Base-by-base conservation (phyloP, 2,329 filamentous ascomycete species). In the Microdochium trichocladiopsis region DNA sequence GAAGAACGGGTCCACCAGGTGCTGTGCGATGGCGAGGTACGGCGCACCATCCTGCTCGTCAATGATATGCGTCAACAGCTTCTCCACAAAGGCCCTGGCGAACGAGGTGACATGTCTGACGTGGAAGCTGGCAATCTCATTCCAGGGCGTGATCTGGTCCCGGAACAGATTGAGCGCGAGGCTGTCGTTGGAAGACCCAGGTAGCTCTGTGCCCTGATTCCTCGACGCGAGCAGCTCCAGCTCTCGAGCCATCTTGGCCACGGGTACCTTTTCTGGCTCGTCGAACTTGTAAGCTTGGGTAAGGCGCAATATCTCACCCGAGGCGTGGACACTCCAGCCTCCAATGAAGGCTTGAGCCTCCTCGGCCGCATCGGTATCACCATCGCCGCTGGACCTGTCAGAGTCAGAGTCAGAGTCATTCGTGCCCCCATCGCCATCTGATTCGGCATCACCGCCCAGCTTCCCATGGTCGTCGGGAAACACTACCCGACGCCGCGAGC, bases 171-270 rank as follows among this genome's bases (percentile, higher is more conserved):
- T 60, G 2, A 72, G 58, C 0, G 62, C 67, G 3, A 76, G 60
- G 0, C 67, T 62, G 14, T 60, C 60, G 37, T 71, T 75, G 0
- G 66, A 59, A 0, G 62, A 62, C 0, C 71, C 71, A 0, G 72
- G 69, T 21, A 75, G 69, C 48, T 74, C 71, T 1, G 53, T 63
- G 1, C 72, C 73, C 51, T 70, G 71, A 31, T 73, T 72, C 0
- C 53, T 56, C 0, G 66, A 63, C 2, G 68, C 70, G 6, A 66
- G 55, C 2, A 41, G 50, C 53, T 70, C 60, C 0, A 76, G 57
- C 8, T 70, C 57, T 0, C 25, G 18, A 1, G 53, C 53, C 18
- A 63, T 50, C 3, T 22, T 10, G 9, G 55, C 49, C 25, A 60
- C 58, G 3, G 54, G 50, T 11, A 63, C 56, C 5, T 50, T 36